Evolutionary conservation across 1,284 basidiomycete species (phyloP).

Genomic region (Ganoderma boninense): DNA sequence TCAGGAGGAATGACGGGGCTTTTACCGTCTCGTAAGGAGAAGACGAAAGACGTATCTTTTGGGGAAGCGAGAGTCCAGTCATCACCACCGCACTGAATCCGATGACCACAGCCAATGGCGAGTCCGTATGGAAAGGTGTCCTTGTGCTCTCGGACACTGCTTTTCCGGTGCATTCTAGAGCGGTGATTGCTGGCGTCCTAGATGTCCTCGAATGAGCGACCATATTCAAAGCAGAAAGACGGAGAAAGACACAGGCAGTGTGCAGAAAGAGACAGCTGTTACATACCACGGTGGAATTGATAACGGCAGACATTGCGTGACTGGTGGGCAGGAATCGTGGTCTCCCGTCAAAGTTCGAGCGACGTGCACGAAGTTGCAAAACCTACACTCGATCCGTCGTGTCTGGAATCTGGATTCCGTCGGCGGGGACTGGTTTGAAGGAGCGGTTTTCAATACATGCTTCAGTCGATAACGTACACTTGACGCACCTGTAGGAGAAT

Average conservation of each 20-base stretch:
- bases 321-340: not conserved
- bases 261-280: not conserved
- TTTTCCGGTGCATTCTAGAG: not conserved
- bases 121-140: not conserved
- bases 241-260: not conserved
- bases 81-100: not conserved
- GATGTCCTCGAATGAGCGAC: not conserved
- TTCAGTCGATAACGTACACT: not conserved
- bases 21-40: slow-evolving; percentile 23
- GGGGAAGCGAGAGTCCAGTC: slow-evolving; percentile 3
- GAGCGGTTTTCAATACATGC: not conserved
- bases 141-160: not conserved
- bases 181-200: not conserved
- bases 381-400: not conserved
- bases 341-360: not conserved
- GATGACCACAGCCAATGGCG: not conserved
- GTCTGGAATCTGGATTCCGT: not conserved
- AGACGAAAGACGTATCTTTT: not conserved
- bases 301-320: not conserved
- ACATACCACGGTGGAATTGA: not conserved
- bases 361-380: not conserved
- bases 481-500: not conserved
- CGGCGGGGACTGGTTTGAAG: not conserved
- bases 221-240: not conserved
- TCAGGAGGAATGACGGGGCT: slow-evolving; percentile 7